Base-by-base conservation (phyloP, 805 yeast species). In the Barnettozyma pratensis region DNA sequence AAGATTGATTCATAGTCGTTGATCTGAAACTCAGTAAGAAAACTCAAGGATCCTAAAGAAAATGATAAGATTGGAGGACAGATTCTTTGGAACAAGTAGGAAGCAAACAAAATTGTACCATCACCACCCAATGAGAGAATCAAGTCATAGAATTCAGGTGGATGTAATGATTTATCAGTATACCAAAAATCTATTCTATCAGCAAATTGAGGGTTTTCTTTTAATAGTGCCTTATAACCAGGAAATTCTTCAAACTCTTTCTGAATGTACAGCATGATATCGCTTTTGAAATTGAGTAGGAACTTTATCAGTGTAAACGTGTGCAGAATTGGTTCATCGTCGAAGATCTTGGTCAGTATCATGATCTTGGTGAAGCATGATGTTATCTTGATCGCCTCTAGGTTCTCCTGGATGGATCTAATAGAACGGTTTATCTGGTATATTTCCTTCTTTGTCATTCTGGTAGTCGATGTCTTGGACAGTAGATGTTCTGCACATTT, bases 51-150 rank as follows among this genome's bases (percentile, higher is more conserved):
- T 0, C 89, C 89, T 60, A 83, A 65, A 1, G 85, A 74, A 60
- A 82, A 83, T 27, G 85, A 75, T 50, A 83, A 62, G 4, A 83
- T 77, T 4, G 88, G 89, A 0, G 89, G 88, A 5, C 81, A 85
- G 36, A 69, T 70, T 26, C 67, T 64, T 63, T 76, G 80, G 58
- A 83, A 83, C 30, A 80, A 61, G 47, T 83, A 76, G 1, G 85
- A 82, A 1, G 84, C 86, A 53, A 79, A 76, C 28, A 83, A 61
- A 38, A 82, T 84, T 0, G 89, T 83, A 6, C 89, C 89, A 59
- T 83, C 89, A 9, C 89, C 89, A 25, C 89, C 89, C 30, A 83
- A 64, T 1, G 87, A 80, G 25, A 83, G 72, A 0, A 83, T 74
- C 47, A 83, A 66, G 58, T 83, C 88, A 55, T 73, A 74, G 29